A percentile compares a stretch with the other conserved stretches of the same genome.
Conservation (phyloP, 2,329 filamentous ascomycete species). For the Sclerotinia glacialis region DNA sequence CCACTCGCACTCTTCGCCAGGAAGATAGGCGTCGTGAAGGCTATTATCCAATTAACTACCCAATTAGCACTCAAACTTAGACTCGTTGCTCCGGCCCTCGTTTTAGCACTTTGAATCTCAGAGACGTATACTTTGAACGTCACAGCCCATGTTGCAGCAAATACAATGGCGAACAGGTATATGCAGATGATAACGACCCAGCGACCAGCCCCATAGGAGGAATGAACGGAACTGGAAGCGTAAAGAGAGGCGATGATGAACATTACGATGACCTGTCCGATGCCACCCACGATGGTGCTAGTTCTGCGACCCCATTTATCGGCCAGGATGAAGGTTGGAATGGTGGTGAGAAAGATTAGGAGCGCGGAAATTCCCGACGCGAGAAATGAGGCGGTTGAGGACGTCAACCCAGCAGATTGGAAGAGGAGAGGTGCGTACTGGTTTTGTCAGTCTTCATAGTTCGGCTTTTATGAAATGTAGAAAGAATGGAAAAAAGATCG, state of each 20-base stretch:
- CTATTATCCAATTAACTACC: slow-evolving; percentile 38
- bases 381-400: slow-evolving; percentile 54
- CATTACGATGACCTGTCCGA: slow-evolving; percentile 50
- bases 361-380: slow-evolving; percentile 60
- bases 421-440: slow-evolving; percentile 62
- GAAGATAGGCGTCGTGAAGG: slow-evolving; percentile 40
- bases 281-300: slow-evolving; percentile 53
- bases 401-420: slow-evolving; percentile 55
- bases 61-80: slow-evolving; percentile 50
- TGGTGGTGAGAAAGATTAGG: slow-evolving; percentile 55
- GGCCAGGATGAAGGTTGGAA: slow-evolving; percentile 54
- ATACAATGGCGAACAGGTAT: slow-evolving; percentile 49
- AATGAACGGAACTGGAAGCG: slow-evolving; percentile 46
- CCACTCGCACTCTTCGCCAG: slow-evolving; percentile 32
- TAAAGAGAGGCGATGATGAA: slow-evolving; percentile 54
- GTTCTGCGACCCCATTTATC: slow-evolving; percentile 57
- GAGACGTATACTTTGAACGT: slow-evolving; percentile 54
- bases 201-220: slow-evolving; percentile 42
- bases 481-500: neutral
- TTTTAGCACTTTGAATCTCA: slow-evolving; percentile 57
- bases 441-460: slow-evolving; percentile 6
- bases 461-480: neutral
- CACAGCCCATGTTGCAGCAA: slow-evolving; percentile 52
- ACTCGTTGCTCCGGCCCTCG: slow-evolving; percentile 53
- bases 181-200: slow-evolving; percentile 53